Evolutionary conservation across 2,329 filamentous ascomycete genomes (phyloP), one percentile per base, ranked within the genome.

Genomic region (Monosporascus ibericus): DNA sequence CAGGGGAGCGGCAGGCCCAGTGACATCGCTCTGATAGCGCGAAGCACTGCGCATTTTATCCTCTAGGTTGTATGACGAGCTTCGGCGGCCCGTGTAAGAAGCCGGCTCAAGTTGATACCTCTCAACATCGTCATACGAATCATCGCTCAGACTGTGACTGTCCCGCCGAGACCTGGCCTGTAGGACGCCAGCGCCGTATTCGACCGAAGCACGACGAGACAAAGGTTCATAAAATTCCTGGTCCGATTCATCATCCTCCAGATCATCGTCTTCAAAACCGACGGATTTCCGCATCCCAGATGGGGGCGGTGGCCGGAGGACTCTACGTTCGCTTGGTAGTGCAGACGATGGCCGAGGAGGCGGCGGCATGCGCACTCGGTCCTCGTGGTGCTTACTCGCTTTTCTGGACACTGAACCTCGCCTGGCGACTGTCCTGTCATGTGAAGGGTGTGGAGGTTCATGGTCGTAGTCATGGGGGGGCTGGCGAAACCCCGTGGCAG

Each of bases 1-100:
- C 52, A 86, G 65, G 2, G 75, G 74, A 50, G 77, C 60, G 38
- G 67, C 62, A 3, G 73, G 63, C 6, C 71, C 74, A 36, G 64
- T 72, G 6, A 79, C 70, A 4, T 77, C 73, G 18, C 82, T 75
- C 61, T 84, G 81, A 62, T 85, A 84, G 24, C 63, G 65, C 20
- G 69, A 59, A 30, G 77, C 77, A 54, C 69, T 62, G 20, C 70
- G 69, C 5, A 78, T 55, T 56, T 80, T 72, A 25, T 73, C 70
- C 50, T 74, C 70, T 48, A 75, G 73, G 40, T 75, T 68, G 44
- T 70, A 68, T 25, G 58, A 60, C 2, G 64, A 65, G 36, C 54
- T 59, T 34, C 66, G 62, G 44, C 66, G 65, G 44, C 58, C 67
- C 27, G 68, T 66, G 1, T 34, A 34, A 11, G 69, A 64, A 44